Conservation (phyloP, 495 filamentous ascomycete species). For the Penicillium coffeae region DNA sequence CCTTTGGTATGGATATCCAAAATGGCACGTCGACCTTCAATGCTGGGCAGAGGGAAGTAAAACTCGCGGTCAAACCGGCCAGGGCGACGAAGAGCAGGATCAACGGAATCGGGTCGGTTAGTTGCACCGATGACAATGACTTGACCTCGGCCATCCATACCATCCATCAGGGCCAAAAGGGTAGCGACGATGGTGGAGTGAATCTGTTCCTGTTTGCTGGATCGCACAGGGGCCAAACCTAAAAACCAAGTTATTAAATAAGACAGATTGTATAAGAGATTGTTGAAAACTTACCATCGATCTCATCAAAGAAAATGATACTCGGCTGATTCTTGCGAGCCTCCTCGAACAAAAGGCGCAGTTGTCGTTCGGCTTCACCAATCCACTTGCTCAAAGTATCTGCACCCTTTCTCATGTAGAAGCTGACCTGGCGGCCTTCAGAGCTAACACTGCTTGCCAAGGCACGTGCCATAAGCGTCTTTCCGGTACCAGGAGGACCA, state of each 20-base stretch:
- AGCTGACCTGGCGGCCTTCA: constrained; percentile 88
- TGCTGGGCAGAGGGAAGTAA: constrained; percentile 88
- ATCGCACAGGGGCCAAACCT: constrained; percentile 86
- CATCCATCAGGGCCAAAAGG: constrained; percentile 93
- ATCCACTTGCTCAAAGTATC: constrained; percentile 99
- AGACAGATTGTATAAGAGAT: background rate
- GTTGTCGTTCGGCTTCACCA: constrained; percentile 92
- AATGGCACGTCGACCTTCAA: constrained; percentile 73
- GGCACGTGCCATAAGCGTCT: constrained; percentile 89
- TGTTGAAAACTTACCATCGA: constrained; percentile 74
- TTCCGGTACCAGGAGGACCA: constrained; percentile 95
- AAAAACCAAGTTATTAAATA: constrained; percentile 16
- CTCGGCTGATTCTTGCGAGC: constrained; percentile 91
- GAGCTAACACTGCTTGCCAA: constrained; percentile 76
- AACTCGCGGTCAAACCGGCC: constrained; percentile 97
- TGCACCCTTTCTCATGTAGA: constrained; percentile 98
- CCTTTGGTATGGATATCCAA: constrained; percentile 93
- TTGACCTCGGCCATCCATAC: constrained; percentile 97
- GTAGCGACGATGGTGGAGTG: constrained; percentile 98
- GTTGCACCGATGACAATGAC: constrained; percentile 98
- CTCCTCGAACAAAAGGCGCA: constrained; percentile 91
- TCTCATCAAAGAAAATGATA: constrained; percentile 99
- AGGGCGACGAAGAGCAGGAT: constrained; percentile 93
- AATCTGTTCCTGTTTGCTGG: constrained; percentile 97
- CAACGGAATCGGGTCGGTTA: constrained; percentile 96